Base-by-base conservation (phyloP, 495 filamentous ascomycete species). In the Neurospora sp. region DNA sequence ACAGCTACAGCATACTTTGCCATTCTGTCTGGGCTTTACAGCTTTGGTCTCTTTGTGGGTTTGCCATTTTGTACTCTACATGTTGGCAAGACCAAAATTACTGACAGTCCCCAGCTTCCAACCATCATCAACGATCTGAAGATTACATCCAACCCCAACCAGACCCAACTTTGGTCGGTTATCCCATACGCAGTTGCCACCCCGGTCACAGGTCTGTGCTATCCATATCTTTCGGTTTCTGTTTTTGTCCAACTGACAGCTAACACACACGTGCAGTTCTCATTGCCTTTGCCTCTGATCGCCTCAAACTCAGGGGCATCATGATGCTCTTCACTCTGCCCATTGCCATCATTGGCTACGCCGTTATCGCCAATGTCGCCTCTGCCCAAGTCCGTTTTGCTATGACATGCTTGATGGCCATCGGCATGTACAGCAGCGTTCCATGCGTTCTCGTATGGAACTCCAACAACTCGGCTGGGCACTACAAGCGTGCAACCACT, bases 381-480 rank as follows among this genome's bases (percentile, higher is more conserved):
- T 85, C 86, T 12, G 84, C 89, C 4, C 86, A 86, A 14, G 88
- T 93, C 10, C 89, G 90, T 71, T 96, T 93, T 77, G 82, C 89
- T 37, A 92, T 93, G 76, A 93, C 90, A 4, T 92, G 92, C 78
- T 86, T 96, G 69, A 91, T 90, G 76, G 83, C 85, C 35, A 83
- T 81, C 14, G 93, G 93, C 39, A 90, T 96, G 77, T 96, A 95
- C 78, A 92, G 92, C 10, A 88, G 88, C 46, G 89, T 92, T 12
- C 92, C 92, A 2, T 89, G 91, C 69, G 88, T 92, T 27, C 85
- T 96, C 5, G 91, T 89, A 0, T 96, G 93, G 93, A 81, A 82
- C 70, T 82, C 82, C 10, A 85, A 85, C 71, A 85, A 85, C 72
- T 84, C 83, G 20, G 82, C 84, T 27, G 84, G 84, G 0, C 83